Percentiles rank a stretch among this genome's conserved stretches.
Evolutionary conservation across 225 moss, liverwort and hornwort genomes (phyloP).

Genomic region (Anthoceros angustus): DNA sequence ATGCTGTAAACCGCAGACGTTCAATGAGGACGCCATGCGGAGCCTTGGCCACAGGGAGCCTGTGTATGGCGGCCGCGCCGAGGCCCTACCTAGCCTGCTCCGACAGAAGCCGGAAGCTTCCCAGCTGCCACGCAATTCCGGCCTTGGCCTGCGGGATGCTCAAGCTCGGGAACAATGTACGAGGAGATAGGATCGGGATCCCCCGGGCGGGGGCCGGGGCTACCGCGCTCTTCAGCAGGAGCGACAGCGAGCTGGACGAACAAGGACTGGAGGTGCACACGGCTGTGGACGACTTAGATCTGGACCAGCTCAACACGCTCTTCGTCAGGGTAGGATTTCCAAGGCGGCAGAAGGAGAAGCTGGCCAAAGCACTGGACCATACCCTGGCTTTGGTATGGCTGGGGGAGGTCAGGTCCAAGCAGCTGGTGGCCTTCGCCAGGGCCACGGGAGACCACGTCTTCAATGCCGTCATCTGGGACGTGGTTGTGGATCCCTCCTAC

Average conservation of each 20-base stretch:
- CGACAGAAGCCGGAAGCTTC: no score
- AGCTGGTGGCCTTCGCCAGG: slow-evolving; percentile 59
- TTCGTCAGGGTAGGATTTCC: slow-evolving; percentile 76
- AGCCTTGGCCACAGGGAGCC: no score
- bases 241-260: slow-evolving; percentile 49
- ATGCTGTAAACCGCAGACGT: no score
- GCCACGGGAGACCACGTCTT: slow-evolving; percentile 74
- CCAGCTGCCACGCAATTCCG: no score
- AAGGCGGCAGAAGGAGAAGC: slow-evolving; percentile 56
- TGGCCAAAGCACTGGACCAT: slow-evolving; percentile 49
- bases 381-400: slow-evolving; percentile 73
- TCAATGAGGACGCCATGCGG: no score
- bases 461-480: slow-evolving; percentile 90
- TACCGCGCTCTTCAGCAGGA: slow-evolving; percentile 27
- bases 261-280: slow-evolving; percentile 43
- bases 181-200: no score
- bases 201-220: no score
- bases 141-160: no score
- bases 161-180: no score
- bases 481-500: slow-evolving; percentile 74
- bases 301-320: slow-evolving; percentile 72
- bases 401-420: slow-evolving; percentile 34
- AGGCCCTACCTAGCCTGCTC: no score
- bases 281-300: slow-evolving; percentile 38
- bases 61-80: no score